Percentiles rank a stretch among this genome's conserved stretches.
Evolutionary conservation across 1,139 yeast species (phyloP).

Genomic region (Geotrichum aggregatum): DNA sequence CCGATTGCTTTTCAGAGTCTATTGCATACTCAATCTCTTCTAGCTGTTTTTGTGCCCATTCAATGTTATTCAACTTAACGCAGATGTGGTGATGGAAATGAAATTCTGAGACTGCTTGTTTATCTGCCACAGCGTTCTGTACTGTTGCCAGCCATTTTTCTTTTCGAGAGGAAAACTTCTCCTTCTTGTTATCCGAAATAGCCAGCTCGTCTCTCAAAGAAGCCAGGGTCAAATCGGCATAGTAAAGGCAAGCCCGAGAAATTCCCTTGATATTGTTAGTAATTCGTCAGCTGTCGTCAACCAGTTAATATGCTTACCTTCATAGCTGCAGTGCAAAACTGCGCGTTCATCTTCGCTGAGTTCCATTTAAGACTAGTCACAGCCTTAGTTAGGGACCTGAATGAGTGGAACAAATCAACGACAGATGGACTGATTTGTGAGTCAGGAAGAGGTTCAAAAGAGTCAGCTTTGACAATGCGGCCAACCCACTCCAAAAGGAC

Average conservation of each 20-base stretch:
- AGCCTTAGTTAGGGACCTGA: conserved; percentile 53
- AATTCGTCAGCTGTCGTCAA: background rate
- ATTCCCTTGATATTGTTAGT: conserved; percentile 39
- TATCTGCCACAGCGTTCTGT: conserved; percentile 43
- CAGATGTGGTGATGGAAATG: conserved; percentile 63
- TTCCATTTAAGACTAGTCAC: conserved; percentile 58
- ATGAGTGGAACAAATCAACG: conserved; percentile 60
- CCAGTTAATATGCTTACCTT: conserved; percentile 31
- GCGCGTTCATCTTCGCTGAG: conserved; percentile 56
- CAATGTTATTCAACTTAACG: conserved; percentile 65
- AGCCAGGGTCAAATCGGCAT: conserved; percentile 47
- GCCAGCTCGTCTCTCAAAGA: conserved; percentile 46
- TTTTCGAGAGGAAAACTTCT: conserved; percentile 37
- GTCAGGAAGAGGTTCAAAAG: background rate
- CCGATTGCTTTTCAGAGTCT: conserved; percentile 58
- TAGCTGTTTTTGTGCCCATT: conserved; percentile 55
- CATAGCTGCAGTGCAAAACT: conserved; percentile 53
- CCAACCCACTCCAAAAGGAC: conserved; percentile 1
- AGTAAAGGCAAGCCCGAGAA: conserved; percentile 55
- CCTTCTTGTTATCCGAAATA: conserved; percentile 34
- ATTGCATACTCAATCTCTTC: conserved; percentile 57
- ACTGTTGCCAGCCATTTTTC: conserved; percentile 42
- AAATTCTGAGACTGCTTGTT: conserved; percentile 49
- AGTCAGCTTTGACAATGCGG: background rate
- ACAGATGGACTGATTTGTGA: conserved; percentile 49